Evolutionary conservation across 1,284 basidiomycete species (phyloP), one percentile per base, ranked within the genome.

Genomic region (Melampsora americana): DNA sequence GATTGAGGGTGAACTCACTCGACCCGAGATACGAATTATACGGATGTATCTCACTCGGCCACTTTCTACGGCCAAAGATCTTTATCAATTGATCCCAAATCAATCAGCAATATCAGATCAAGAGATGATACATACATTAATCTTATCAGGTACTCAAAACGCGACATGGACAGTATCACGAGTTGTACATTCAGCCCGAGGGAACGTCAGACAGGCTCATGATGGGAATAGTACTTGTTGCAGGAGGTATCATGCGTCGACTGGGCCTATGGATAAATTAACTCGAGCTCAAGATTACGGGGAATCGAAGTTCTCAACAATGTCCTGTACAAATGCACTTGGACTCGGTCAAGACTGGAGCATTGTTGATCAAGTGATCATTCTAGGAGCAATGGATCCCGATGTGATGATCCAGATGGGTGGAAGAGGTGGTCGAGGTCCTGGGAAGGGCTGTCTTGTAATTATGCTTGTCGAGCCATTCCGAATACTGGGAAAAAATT

Each of bases 281-380:
- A 60, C 59, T 39, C 35, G 42, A 11, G 30, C 48, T 6, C 16
- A 28, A 14, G 60, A 48, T 44, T 71, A 62, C 26, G n/a, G 30
- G 3, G 48, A 42, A 35, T 53, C n/a, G 0, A 35, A 26, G 2
- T 32, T 71, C 46, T 59, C 59, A 5, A 30, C 61, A 12, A 42
- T 42, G 39, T 42, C 39, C 11, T 42, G 39, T 42, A 42, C 39
- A 1, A 42, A 12, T 42, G 67, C 67, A 9, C 50, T 69, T 11
- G 50, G 67, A 16, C 50, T 59, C 11, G 67, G 67, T 12, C 48
- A 69, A 69, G 56, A 69, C 50, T 69, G 67, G 67, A 53, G 35
- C 32, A 18, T 23, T 26, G 56, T 69, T 20, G 28, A 32, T n/a
- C n/a, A 28, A 12, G 50, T 69, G 6, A 28, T 56, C n/a, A 56